Base-by-base conservation (phyloP, 1,284 basidiomycete species). In the Vanrija sp. region DNA sequence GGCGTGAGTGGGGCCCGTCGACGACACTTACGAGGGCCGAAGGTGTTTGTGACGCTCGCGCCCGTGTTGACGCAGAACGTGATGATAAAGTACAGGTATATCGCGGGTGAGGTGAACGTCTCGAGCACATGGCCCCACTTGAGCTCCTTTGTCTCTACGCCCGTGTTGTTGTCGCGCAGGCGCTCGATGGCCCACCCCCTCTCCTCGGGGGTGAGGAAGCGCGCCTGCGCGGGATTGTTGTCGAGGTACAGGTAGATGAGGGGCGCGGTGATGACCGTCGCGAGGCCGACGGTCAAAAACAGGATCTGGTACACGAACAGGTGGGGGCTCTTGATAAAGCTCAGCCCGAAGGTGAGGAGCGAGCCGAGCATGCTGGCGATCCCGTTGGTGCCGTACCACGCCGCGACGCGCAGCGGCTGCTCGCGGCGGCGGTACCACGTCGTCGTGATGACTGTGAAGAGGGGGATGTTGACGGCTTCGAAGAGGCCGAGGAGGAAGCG, bases 361-460 rank as follows among this genome's bases (percentile, higher is more conserved):
- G 61, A 63, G 20, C 69, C 67, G 24, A 71, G 57, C 44, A 66
- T 66, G 36, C 49, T 52, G 18, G 49, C 52, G 27, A 56, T 24
- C 14, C 59, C 55, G 53, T 61, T 61, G 9, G 53, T 59, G 42
- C 59, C 49, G 53, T 61, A 61, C 72, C 72, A 72, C 6, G 62
- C 51, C 25, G 63, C 64, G 27, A 72, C 59, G 45, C 69, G 67
- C 36, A 69, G 49, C 1, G 68, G 67, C 61, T 73, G 69, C 63
- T 76, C 75, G 19, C 67, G 66, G 44, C 76, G 67, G 41, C 75
- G 61, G 62, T 76, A 77, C 75, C 75, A 77, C 18, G 71, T 70
- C 9, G 68, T 61, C 18, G 74, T 76, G 47, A 77, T 62, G 51
- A 77, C 63, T 45, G 27, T 23, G 60, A 75, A 75, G 12, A 77